Evolutionary conservation across 2,329 filamentous ascomycete species (phyloP), one percentile per base, ranked within the genome.

Genomic region (Mariannaea sp.): DNA sequence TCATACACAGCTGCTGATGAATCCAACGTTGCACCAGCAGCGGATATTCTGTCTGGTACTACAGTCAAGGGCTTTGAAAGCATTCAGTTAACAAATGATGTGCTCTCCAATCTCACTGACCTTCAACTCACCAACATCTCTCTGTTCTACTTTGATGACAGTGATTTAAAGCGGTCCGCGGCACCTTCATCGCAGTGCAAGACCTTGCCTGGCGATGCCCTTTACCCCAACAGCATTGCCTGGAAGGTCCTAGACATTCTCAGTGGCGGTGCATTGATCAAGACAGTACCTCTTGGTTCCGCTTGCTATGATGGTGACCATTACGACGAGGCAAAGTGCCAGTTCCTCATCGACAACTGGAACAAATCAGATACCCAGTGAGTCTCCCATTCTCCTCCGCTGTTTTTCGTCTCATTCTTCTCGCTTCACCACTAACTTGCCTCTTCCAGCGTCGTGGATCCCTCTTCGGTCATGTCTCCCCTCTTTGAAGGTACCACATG

Each of bases 401-500:
- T n/a, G n/a, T n/a, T n/a, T n/a, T 5, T 12, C n/a, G n/a, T 22
- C 22, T 27, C 29, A 8, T 19, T 19, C 9, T 5, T 9, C 8
- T 10, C 32, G 30, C 27, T 5, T 19, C 33, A 7, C 12, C 29
- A 9, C 5, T 20, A 13, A 59, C n/a, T n/a, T n/a, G n/a, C n/a
- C n/a, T n/a, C n/a, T n/a, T n/a, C n/a, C n/a, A 71, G 70, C 56
- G 62, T 67, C 27, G 51, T 61, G 5, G 70, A 75, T 50, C 73
- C 74, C 5, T 70, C 71, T 4, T 74, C 72, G 3, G 55, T 71
- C 55, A 73, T 73, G 69, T 73, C 68, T 46, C 70, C 73, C 20
- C 62, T 76, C n/a, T 75, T 67, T 56, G 62, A 73, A 55, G 71
- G 71, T 17, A 55, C 61, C 10, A 73, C 71, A 2, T 75, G 73